Evolutionary conservation across 345 rosid genomes (phyloP), one percentile per base, ranked within the genome.

Genomic region (Turritis glabra): DNA sequence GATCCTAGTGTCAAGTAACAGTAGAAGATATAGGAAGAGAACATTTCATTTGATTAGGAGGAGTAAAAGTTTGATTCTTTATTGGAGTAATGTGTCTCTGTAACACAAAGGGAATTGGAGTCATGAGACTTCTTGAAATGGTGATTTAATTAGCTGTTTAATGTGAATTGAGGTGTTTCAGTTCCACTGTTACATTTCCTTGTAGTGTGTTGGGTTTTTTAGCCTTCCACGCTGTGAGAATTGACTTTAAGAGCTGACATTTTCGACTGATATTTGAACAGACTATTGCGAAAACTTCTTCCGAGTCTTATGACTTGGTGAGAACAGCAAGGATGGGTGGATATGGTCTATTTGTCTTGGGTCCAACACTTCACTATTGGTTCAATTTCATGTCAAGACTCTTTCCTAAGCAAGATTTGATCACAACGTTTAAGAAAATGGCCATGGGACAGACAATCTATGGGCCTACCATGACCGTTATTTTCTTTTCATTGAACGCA

Each of bases 341-440:
- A 78, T 91, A 91, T 76, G 98, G 95, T 64, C 8, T 87, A 80
- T 17, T 83, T 70, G 43, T 94, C 22, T 67, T 91, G 44, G 97
- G 98, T 78, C 97, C 97, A 44, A 75, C 96, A 0, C 82, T 91
- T 69, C 96, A 90, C 71, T 84, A 80, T 58, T 90, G 93, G 97
- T 91, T 91, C 86, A 89, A 83, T 73, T 82, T 87, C 55, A 67
- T 94, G 86, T 90, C 96, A 5, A 86, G 76, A 57, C 72, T 71
- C 50, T 85, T 91, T 35, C 97, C 98, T 0, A 85, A 84, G 76
- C 81, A 76, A 69, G 97, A 92, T 82, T 52, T 88, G 63, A 66
- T 85, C 43, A 80, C 93, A 25, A 90, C 91, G 1, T 81, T 89
- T 53, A 94, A 92, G 88, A 94, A 92, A 80, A 90, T 90, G 77